Conservation (phyloP, 192 early-diverging fungal species). For the Backusella morwellensis region DNA sequence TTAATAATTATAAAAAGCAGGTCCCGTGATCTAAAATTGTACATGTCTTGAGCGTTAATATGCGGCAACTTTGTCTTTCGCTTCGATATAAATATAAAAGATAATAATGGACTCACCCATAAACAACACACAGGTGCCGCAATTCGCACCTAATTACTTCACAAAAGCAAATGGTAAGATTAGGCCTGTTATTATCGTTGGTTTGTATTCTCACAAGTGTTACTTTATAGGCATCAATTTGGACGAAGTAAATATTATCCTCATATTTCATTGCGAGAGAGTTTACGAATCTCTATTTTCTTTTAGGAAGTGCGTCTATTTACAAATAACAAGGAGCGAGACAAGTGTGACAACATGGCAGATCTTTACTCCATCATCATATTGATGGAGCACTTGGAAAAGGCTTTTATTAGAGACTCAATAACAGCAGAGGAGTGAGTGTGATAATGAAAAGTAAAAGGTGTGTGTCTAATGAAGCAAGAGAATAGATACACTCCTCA, state of each 20-base stretch:
- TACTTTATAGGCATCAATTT: constrained; percentile 19
- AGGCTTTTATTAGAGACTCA: constrained; percentile 88
- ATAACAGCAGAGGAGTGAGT: constrained; percentile 75
- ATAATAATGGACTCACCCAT: constrained; percentile 10
- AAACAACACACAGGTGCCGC: constrained; percentile 6
- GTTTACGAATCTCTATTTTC: neutral
- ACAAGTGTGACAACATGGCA: constrained; percentile 89
- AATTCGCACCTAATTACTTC: constrained; percentile 15
- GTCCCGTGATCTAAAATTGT: neutral
- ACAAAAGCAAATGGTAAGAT: constrained; percentile 3
- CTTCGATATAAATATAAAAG: neutral
- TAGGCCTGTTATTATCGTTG: neutral
- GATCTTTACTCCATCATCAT: constrained; percentile 92
- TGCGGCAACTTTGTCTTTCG: neutral
- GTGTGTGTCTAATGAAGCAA: neutral
- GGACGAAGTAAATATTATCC: constrained; percentile 6
- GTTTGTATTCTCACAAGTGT: neutral
- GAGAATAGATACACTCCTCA: constrained; percentile 77
- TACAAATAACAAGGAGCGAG: constrained; percentile 80
- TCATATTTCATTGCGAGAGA: neutral
- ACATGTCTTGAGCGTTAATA: neutral
- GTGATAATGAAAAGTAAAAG: neutral
- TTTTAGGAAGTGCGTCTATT: constrained; percentile 75
- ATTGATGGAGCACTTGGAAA: constrained; percentile 88
- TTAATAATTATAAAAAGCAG: neutral